A percentile compares a stretch with the other conserved stretches of the same genome.
Evolutionary conservation across 805 yeast genomes (phyloP).

Genomic region (Ogataea allantospora): DNA sequence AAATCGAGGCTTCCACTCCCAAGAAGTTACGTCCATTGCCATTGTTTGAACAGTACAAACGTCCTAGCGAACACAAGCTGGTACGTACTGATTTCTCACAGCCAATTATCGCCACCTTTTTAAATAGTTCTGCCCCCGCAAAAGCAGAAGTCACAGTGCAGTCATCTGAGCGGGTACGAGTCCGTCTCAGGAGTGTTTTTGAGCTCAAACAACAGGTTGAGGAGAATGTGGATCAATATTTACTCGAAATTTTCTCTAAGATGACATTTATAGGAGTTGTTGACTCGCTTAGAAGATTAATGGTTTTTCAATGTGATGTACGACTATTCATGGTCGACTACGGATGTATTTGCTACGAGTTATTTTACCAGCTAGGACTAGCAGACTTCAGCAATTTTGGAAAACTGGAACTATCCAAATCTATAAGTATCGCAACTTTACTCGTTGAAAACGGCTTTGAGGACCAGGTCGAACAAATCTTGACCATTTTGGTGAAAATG

Average conservation of each 20-base stretch:
- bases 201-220: slow-evolving; percentile 54
- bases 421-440: slow-evolving; percentile 36
- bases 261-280: slow-evolving; percentile 80
- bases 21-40: slow-evolving; percentile 9
- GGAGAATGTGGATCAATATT: slow-evolving; percentile 41
- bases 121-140: slow-evolving; percentile 14
- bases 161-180: slow-evolving; percentile 32
- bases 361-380: slow-evolving; percentile 80
- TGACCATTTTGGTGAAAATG: slow-evolving; percentile 41
- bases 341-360: slow-evolving; percentile 60
- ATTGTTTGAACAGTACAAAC: slow-evolving; percentile 23
- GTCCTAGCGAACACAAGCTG: slow-evolving; percentile 58
- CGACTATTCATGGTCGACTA: slow-evolving; percentile 78
- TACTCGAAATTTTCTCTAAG: slow-evolving; percentile 68
- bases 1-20: slow-evolving; percentile 11
- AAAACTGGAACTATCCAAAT: slow-evolving; percentile 37
- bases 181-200: slow-evolving; percentile 58
- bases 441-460: slow-evolving; percentile 36
- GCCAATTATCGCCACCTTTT: slow-evolving; percentile 44
- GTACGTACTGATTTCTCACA: slow-evolving; percentile 74
- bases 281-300: slow-evolving; percentile 65
- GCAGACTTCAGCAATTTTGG: slow-evolving; percentile 85
- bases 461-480: slow-evolving; percentile 16
- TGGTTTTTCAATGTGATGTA: slow-evolving; percentile 83
- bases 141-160: background rate